Conservation (phyloP, 1,284 basidiomycete species). For the Fomitopsis palustris region DNA sequence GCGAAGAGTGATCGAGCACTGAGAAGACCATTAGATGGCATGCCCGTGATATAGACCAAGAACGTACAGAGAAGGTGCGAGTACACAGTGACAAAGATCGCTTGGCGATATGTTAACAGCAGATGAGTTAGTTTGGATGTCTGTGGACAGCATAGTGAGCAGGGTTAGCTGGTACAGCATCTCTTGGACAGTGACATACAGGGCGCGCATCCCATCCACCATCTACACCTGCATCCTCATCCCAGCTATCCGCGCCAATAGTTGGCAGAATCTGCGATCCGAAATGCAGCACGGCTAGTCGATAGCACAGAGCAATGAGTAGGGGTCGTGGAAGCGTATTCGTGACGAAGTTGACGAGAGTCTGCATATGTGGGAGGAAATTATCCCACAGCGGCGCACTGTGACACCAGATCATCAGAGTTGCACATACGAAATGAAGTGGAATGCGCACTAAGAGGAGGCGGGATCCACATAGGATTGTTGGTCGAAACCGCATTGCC, state of each 20-base stretch:
- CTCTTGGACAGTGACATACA: slow-evolving; percentile 30
- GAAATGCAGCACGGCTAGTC: slow-evolving; percentile 79
- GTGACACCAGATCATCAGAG: neutral
- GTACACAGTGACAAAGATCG: slow-evolving; percentile 82
- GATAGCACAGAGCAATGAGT: slow-evolving; percentile 81
- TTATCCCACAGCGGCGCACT: slow-evolving; percentile 75
- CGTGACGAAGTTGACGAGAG: slow-evolving; percentile 72
- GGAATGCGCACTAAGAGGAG: slow-evolving; percentile 65
- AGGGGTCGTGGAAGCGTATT: slow-evolving; percentile 83
- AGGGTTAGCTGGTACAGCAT: too few relatives aligned
- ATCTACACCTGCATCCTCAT: slow-evolving; percentile 59
- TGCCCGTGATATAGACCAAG: slow-evolving; percentile 4
- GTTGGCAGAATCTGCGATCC: slow-evolving; percentile 83
- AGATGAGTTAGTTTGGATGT: slow-evolving; percentile 71
- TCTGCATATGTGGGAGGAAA: slow-evolving; percentile 75
- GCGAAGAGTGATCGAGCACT: slow-evolving; percentile 83
- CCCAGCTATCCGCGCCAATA: slow-evolving; percentile 80
- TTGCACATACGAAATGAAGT: neutral
- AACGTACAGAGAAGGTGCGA: slow-evolving; percentile 73
- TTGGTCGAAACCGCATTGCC: slow-evolving; percentile 76
- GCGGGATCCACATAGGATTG: slow-evolving; percentile 64
- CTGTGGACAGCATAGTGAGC: slow-evolving; percentile 33
- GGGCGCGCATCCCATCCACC: slow-evolving; percentile 71
- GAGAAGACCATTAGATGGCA: neutral
- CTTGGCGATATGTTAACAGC: slow-evolving; percentile 76